These are phyloP conservation scores for Barbatosphaeria neglecta DNA, from an alignment of 495 filamentous ascomycete genomes.

Conservation along the genomic window DNA sequence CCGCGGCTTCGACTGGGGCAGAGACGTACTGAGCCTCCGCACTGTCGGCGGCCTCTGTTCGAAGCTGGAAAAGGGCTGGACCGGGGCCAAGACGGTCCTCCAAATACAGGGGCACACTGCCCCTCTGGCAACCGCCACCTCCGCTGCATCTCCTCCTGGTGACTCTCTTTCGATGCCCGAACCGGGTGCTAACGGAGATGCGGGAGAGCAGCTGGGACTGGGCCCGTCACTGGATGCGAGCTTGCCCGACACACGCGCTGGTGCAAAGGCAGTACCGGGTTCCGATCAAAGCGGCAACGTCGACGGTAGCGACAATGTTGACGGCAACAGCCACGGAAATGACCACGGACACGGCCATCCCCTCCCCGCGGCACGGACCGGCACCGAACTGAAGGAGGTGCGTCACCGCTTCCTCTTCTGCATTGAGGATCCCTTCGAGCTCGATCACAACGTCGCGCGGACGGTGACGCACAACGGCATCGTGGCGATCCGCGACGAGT, in stretches of 20 bases:
- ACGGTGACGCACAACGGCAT: constrained; percentile 71
- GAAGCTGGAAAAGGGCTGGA: constrained; percentile 70
- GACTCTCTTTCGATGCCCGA: background rate
- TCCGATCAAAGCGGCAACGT: too few relatives aligned
- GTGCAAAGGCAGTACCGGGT: background rate
- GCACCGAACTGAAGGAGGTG: constrained; percentile 44
- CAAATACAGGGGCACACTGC: constrained; percentile 9
- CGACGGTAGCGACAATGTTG: too few relatives aligned
- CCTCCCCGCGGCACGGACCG: constrained; percentile 1
- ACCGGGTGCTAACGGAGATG: background rate
- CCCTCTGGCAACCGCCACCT: background rate
- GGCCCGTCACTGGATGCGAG: background rate
- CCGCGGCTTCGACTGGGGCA: constrained; percentile 56
- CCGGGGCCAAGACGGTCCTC: constrained; percentile 49
- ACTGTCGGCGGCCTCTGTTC: constrained; percentile 53
- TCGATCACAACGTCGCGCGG: constrained; percentile 68
- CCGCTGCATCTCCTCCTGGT: background rate
- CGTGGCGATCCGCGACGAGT: constrained; percentile 65
- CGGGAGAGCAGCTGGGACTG: background rate
- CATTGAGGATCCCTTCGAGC: constrained; percentile 82
- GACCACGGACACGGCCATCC: background rate
- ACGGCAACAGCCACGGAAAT: too few relatives aligned
- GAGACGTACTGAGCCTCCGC: constrained; percentile 59
- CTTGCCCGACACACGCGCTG: background rate
- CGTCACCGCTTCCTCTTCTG: constrained; percentile 72